These are phyloP conservation scores for Copromyces sp. DNA, from an alignment of 495 filamentous ascomycete genomes.

Conservation along the genomic window DNA sequence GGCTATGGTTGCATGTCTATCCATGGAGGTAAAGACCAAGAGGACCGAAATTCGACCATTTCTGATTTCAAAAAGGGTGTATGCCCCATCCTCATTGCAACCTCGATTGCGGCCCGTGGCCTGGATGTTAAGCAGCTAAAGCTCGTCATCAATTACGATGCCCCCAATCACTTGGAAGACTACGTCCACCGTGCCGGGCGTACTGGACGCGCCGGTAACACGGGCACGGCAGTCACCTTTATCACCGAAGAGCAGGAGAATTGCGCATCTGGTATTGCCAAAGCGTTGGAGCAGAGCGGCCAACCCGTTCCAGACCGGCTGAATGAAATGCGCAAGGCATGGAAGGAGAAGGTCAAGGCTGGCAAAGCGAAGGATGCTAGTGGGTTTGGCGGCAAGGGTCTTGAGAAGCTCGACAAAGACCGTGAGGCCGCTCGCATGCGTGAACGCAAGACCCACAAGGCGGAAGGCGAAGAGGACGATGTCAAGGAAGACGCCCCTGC, in stretches of 20 bases:
- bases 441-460: constrained; percentile 82
- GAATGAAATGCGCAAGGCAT: constrained; percentile 50
- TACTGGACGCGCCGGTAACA: constrained; percentile 91
- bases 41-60: constrained; percentile 90
- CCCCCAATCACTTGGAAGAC: constrained; percentile 93
- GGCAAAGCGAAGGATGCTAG: constrained; percentile 82
- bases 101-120: constrained; percentile 90
- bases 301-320: constrained; percentile 65
- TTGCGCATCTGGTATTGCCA: constrained; percentile 80
- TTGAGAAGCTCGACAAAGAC: constrained; percentile 83
- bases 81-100: constrained; percentile 83
- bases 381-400: constrained; percentile 90
- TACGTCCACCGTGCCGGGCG: constrained; percentile 95
- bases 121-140: constrained; percentile 95
- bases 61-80: constrained; percentile 89
- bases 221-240: constrained; percentile 90
- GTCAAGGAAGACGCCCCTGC: constrained; percentile 63
- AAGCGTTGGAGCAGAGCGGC: constrained; percentile 85
- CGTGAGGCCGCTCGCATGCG: constrained; percentile 74
- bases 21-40: constrained; percentile 92
- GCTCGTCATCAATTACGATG: constrained; percentile 93
- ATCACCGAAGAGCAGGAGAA: constrained; percentile 85
- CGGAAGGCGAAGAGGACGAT: constrained; percentile 80
- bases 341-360: constrained; percentile 80
- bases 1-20: constrained; percentile 95